A percentile compares a stretch with the other conserved stretches of the same genome.
phyloP scores from a whole-genome alignment of 441 rosid species.

The Iberis amara region DNA sequence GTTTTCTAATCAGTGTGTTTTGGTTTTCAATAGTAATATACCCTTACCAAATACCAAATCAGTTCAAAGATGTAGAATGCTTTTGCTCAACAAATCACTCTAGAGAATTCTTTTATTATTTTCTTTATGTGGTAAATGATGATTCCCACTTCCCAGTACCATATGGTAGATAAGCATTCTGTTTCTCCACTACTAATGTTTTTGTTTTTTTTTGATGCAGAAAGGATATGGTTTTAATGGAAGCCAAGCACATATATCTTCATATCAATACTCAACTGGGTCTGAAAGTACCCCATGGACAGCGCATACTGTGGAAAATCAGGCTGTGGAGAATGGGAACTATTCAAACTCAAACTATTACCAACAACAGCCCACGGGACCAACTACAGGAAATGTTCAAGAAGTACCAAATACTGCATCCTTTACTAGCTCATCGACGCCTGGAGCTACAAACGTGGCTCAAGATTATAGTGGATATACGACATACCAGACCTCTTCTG shows the following conservation, averaged over 20 bases:
- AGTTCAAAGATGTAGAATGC: background rate
- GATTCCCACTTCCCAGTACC: background rate
- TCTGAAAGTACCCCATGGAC: conserved; percentile 60
- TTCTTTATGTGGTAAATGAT: background rate
- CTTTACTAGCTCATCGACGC: conserved; percentile 51
- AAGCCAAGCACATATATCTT: conserved; percentile 51
- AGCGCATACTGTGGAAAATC: conserved; percentile 46
- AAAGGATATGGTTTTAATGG: conserved; percentile 52
- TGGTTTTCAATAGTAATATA: background rate
- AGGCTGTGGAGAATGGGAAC: conserved; percentile 48
- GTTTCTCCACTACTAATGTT: conserved; percentile 7
- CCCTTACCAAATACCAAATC: background rate
- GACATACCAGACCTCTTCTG: conserved; percentile 41
- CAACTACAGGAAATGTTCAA: conserved; percentile 38
- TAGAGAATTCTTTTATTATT: background rate
- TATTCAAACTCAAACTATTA: conserved; percentile 43
- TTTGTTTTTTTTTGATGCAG: conserved; percentile 32
- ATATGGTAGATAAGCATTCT: conserved; percentile 6
- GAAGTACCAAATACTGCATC: conserved; percentile 47
- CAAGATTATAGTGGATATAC: conserved; percentile 65
- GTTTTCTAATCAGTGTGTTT: background rate
- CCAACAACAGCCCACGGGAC: conserved; percentile 53
- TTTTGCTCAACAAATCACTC: background rate
- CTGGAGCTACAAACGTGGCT: conserved; percentile 46
- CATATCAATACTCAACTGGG: conserved; percentile 52